Evolutionary conservation across 805 yeast species (phyloP), one percentile per base, ranked within the genome.

Genomic region (Wickerhamomyces bisporus): DNA sequence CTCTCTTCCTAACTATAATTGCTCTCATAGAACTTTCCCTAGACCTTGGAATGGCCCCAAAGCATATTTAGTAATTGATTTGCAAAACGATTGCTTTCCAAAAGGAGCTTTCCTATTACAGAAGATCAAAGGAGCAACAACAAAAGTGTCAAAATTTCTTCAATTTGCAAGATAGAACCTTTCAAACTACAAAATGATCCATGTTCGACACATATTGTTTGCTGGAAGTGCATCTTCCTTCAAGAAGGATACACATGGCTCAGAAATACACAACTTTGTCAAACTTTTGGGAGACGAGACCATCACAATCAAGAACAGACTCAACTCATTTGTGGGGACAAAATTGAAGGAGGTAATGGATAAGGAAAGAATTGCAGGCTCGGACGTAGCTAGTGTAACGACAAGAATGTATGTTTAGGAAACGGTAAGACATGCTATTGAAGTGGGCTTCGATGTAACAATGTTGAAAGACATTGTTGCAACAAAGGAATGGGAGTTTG

Each of bases 71-170:
- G 28, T 49, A 20, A 42, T 49, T 34, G 53, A 49, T 14, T 25
- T 49, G 3, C 53, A 49, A 27, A 49, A 47, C 34, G 53, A 49
- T 19, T 49, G 47, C 39, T 49, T 41, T 31, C 32, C 43, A 26
- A 35, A 30, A 5, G 53, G 53, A 5, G 23, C 18, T 16, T 40
- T 41, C 34, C 26, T 40, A n/a, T 24, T 49, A 9, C 40, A 26
- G 11, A 35, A 41, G 20, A 45, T 47, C 24, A 31, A 43, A 6
- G 32, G 32, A 17, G 40, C 50, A 3, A 20, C 43, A n/a, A 34
- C 20, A 3, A 38, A 45, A 8, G 44, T 45, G 14, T 39, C 44
- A 3, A 13, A 38, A 15, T 37, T 49, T 19, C 38, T 47, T 4
- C 10, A 38, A 9, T 41, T 37, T 19, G 45, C 38, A 6, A 42